Percentiles rank a stretch among this genome's conserved stretches.
Conservation (phyloP, 2,329 filamentous ascomycete species). For the Pseudogymnoascus sp. region DNA sequence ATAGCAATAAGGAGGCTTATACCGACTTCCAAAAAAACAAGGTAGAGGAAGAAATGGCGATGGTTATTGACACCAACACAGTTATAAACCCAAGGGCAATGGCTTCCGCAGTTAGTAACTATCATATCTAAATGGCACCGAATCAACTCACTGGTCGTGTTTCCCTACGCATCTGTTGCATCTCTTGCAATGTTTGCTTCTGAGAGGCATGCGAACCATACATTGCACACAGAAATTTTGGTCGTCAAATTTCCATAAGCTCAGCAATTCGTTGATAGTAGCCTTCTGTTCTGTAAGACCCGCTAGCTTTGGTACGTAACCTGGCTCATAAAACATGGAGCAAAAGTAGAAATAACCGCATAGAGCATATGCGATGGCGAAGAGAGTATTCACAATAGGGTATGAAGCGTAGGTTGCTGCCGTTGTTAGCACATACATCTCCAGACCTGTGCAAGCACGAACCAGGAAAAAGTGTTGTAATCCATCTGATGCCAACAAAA, state of each 20-base stretch:
- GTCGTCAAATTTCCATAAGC: slow-evolving; percentile 84
- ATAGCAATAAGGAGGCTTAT: slow-evolving; percentile 66
- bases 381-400: slow-evolving; percentile 70
- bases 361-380: slow-evolving; percentile 53
- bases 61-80: slow-evolving; percentile 95
- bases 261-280: slow-evolving; percentile 78
- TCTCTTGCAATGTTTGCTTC: slow-evolving; percentile 91
- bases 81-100: slow-evolving; percentile 97
- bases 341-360: slow-evolving; percentile 80
- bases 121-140: not conserved
- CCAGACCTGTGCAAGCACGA: slow-evolving; percentile 25
- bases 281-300: slow-evolving; percentile 85
- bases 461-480: slow-evolving; percentile 66
- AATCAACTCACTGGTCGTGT: slow-evolving; percentile 75
- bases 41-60: slow-evolving; percentile 87
- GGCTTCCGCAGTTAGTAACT: slow-evolving; percentile 43
- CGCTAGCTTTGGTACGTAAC: slow-evolving; percentile 83
- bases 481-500: slow-evolving; percentile 68
- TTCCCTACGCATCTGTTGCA: slow-evolving; percentile 91
- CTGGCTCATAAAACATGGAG: slow-evolving; percentile 82
- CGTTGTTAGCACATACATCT: not conserved
- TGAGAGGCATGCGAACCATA: slow-evolving; percentile 85
- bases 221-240: slow-evolving; percentile 88
- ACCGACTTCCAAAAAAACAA: slow-evolving; percentile 67
- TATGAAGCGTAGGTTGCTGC: slow-evolving; percentile 55